Conservation (phyloP, 805 yeast genomes). For the Wickerhamiella dianesei region DNA sequence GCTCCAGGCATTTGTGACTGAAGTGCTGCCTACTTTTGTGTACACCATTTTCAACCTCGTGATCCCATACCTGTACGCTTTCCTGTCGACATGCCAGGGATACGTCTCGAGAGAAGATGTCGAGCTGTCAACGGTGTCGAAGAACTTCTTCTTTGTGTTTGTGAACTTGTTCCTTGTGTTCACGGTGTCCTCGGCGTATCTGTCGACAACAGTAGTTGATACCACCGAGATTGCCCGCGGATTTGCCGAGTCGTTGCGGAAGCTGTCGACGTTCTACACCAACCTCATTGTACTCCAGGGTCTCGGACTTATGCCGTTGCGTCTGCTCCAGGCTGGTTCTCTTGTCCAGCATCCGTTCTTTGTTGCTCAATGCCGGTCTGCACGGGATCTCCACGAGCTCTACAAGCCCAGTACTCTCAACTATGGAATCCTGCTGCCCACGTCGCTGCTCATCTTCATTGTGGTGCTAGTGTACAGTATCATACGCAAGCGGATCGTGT, state of each 20-base stretch:
- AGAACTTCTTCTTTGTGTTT: slow-evolving; percentile 88
- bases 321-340: slow-evolving; percentile 67
- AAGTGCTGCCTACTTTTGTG: slow-evolving; percentile 78
- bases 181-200: slow-evolving; percentile 77
- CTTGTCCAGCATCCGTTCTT: slow-evolving; percentile 61
- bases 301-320: slow-evolving; percentile 79
- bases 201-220: slow-evolving; percentile 58
- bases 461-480: slow-evolving; percentile 80
- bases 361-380: slow-evolving; percentile 54
- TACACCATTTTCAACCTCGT: slow-evolving; percentile 72
- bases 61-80: slow-evolving; percentile 76
- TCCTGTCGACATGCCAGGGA: slow-evolving; percentile 75
- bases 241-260: slow-evolving; percentile 67
- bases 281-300: slow-evolving; percentile 74
- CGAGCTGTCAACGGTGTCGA: slow-evolving; percentile 76
- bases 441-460: slow-evolving; percentile 72
- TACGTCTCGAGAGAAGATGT: slow-evolving; percentile 85
- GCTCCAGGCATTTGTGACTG: slow-evolving; percentile 73
- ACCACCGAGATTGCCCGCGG: slow-evolving; percentile 81
- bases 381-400: slow-evolving; percentile 61
- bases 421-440: slow-evolving; percentile 84
- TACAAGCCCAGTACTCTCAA: slow-evolving; percentile 86
- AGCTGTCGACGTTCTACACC: slow-evolving; percentile 75
- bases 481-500: slow-evolving; percentile 72
- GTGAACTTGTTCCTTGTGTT: slow-evolving; percentile 88